Evolutionary conservation across 345 rosid species (phyloP).

Genomic region (Citrus cavaleriei): DNA sequence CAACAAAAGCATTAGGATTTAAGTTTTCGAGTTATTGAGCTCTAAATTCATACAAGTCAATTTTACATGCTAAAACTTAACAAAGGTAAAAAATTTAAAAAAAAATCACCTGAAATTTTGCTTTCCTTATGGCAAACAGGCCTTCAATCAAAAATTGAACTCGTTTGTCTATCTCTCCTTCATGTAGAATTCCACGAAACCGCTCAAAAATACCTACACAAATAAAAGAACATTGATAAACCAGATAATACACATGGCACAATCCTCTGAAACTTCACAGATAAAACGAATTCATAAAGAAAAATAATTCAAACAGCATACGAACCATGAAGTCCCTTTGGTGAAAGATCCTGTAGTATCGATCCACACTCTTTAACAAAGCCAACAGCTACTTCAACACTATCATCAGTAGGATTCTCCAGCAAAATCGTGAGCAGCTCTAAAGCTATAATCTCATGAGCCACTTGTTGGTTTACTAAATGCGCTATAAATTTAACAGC

Average conservation of each 20-base stretch:
- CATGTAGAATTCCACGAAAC: conserved; percentile 92
- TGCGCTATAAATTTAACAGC: conserved; percentile 95
- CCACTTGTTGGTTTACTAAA: conserved; percentile 92
- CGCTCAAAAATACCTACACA: conserved; percentile 84
- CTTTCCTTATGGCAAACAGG: conserved; percentile 76
- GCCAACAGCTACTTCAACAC: conserved; percentile 96
- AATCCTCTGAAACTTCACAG: background rate
- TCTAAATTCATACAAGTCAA: background rate
- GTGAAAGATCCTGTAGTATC: conserved; percentile 80
- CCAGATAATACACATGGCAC: background rate
- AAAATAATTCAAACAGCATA: background rate
- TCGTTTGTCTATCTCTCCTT: conserved; percentile 94
- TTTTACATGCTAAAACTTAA: background rate
- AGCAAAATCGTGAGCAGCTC: conserved; percentile 75
- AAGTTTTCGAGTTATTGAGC: background rate
- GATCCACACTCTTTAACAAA: conserved; percentile 92
- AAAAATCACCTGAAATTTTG: conserved; percentile 70
- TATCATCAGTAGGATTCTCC: conserved; percentile 80
- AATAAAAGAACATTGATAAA: conserved; percentile 5
- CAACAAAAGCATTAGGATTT: conserved; percentile 7
- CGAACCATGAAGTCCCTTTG: conserved; percentile 83
- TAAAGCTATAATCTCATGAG: conserved; percentile 76
- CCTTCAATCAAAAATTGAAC: conserved; percentile 93
- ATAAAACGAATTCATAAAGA: background rate
- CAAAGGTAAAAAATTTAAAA: background rate